Conservation (phyloP, 2,329 filamentous ascomycete genomes). For the Clonostachys rosea region DNA sequence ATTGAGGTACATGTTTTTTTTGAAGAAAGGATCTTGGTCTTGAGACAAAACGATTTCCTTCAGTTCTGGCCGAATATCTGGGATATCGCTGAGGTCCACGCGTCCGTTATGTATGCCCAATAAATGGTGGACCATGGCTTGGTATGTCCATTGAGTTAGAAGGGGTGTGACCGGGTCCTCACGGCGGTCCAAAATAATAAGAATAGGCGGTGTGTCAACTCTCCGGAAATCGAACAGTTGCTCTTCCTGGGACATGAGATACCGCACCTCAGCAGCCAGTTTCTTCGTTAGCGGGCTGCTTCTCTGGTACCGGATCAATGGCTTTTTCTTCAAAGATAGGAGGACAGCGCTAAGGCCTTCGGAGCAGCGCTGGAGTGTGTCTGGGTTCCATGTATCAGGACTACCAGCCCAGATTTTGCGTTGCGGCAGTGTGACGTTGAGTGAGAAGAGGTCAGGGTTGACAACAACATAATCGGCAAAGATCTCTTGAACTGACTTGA, state of each 20-base stretch:
- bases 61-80: conserved; percentile 79
- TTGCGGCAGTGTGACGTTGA: conserved; percentile 68
- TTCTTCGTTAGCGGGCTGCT: conserved; percentile 90
- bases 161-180: conserved; percentile 94
- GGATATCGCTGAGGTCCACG: conserved; percentile 80
- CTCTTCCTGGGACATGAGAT: conserved; percentile 91
- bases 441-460: conserved; percentile 87
- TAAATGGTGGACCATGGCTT: conserved; percentile 98
- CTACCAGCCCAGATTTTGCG: conserved; percentile 76
- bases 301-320: conserved; percentile 87
- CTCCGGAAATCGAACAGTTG: conserved; percentile 95
- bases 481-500: conserved; percentile 89
- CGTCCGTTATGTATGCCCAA: conserved; percentile 93
- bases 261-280: conserved; percentile 85
- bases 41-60: conserved; percentile 93
- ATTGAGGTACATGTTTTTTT: conserved; percentile 98
- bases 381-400: conserved; percentile 86
- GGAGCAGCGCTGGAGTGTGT: conserved; percentile 78
- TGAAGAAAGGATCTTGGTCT: conserved; percentile 98
- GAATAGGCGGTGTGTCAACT: conserved; percentile 88
- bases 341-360: conserved; percentile 84
- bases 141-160: conserved; percentile 97
- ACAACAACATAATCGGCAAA: conserved; percentile 95
- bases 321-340: conserved; percentile 92
- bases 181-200: conserved; percentile 84